phyloP scores from a whole-genome alignment of 2,329 filamentous ascomycete species.

The Aspergillus transmontanensis region DNA sequence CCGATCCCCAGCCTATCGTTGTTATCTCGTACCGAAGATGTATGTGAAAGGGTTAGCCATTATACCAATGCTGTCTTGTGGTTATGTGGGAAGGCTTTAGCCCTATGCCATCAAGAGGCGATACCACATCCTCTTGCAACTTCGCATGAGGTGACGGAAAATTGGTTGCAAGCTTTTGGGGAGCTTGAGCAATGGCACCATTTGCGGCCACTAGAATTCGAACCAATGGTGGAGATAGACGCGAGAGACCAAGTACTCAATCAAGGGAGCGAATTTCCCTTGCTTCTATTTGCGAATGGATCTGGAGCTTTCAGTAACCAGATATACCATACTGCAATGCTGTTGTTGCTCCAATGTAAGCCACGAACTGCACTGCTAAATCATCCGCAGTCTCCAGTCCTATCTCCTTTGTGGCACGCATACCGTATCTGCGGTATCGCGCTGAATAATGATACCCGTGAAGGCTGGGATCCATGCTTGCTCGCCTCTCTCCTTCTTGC shows the following conservation, averaged over 20 bases:
- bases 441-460: slow-evolving; percentile 60
- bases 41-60: slow-evolving; percentile 22
- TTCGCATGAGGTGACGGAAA: slow-evolving; percentile 13
- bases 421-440: slow-evolving; percentile 60
- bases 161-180: slow-evolving; percentile 29
- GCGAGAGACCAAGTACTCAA: slow-evolving; percentile 26
- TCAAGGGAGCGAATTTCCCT: slow-evolving; percentile 29
- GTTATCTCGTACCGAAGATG: slow-evolving; percentile 16
- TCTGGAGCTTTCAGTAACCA: slow-evolving; percentile 53
- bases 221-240: slow-evolving; percentile 39
- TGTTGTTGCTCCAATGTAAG: slow-evolving; percentile 53
- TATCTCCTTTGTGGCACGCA: slow-evolving; percentile 58
- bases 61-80: slow-evolving; percentile 28
- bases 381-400: slow-evolving; percentile 21
- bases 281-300: slow-evolving; percentile 52
- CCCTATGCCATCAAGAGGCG: slow-evolving; percentile 21
- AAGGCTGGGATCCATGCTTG: slow-evolving; percentile 54
- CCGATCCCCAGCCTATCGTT: slow-evolving; percentile 15
- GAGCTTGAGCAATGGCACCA: slow-evolving; percentile 32
- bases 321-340: slow-evolving; percentile 59
- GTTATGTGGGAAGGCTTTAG: slow-evolving; percentile 28
- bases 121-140: slow-evolving; percentile 9
- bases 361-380: slow-evolving; percentile 37
- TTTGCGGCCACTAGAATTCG: slow-evolving; percentile 30
- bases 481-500: slow-evolving; percentile 59